Evolutionary conservation across 768 basidiomycete genomes (phyloP).

Genomic region (Boletus speciosus): DNA sequence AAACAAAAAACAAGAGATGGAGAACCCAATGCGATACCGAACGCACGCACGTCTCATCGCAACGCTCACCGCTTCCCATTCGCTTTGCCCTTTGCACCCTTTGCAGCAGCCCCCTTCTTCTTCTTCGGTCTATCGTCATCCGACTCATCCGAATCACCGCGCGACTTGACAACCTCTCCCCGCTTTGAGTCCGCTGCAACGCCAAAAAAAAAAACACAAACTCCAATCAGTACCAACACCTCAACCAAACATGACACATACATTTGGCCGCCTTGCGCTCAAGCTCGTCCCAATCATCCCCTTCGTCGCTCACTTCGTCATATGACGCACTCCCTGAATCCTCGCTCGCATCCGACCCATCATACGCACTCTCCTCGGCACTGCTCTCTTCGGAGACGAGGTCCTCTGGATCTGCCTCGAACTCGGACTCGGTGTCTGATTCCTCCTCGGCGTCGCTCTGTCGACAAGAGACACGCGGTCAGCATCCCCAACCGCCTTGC

Average conservation of each 20-base stretch:
- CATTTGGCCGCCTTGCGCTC: constrained; percentile 90
- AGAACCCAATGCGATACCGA: background rate
- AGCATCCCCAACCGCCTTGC: constrained; percentile 22
- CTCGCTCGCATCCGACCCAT: constrained; percentile 49
- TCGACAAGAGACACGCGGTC: constrained; percentile 35
- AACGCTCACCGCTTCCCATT: constrained; percentile 39
- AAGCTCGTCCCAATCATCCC: constrained; percentile 95
- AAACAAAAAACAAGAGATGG: background rate
- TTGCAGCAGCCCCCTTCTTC: constrained; percentile 31
- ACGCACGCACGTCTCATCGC: background rate
- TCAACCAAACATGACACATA: constrained; percentile 29
- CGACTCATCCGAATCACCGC: constrained; percentile 51
- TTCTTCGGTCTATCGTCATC: constrained; percentile 49
- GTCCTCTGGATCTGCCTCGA: constrained; percentile 48
- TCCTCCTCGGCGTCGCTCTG: constrained; percentile 61
- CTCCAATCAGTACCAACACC: background rate
- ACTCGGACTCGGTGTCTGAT: constrained; percentile 67
- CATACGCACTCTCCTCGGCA: constrained; percentile 54
- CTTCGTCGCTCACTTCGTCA: constrained; percentile 62
- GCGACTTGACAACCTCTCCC: constrained; percentile 36
- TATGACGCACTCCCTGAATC: constrained; percentile 67
- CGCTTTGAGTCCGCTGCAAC: constrained; percentile 49
- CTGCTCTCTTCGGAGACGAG: constrained; percentile 40
- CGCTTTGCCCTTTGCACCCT: constrained; percentile 37
- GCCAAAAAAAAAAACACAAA: background rate